Evolutionary conservation across 192 early-diverging fungal genomes (phyloP).

Genomic region (Umbelopsis ramanniana): DNA sequence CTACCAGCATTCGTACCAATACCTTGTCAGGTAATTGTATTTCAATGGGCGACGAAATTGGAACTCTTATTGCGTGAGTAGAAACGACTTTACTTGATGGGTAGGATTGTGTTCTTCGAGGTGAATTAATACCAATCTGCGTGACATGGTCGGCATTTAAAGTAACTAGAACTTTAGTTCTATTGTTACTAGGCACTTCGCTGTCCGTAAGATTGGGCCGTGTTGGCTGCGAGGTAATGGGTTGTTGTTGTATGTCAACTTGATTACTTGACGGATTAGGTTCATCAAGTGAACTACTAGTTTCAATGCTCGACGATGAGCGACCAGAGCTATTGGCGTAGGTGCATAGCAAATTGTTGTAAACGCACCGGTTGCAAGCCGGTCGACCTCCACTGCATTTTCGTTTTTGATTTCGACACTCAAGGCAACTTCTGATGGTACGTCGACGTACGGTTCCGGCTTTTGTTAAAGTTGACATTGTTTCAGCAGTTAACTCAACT

Average conservation of each 20-base stretch:
- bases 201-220: no score
- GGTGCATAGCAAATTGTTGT: not conserved
- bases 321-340: not conserved
- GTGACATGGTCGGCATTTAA: not conserved
- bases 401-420: constrained; percentile 10
- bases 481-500: not conserved
- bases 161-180: not conserved
- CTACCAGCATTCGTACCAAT: constrained; percentile 1
- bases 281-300: not conserved
- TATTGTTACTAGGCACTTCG: no score
- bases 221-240: no score
- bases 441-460: constrained; percentile 9
- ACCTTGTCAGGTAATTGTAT: constrained; percentile 9
- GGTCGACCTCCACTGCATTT: constrained; percentile 21
- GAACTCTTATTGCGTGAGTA: no score
- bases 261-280: not conserved
- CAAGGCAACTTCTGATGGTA: not conserved
- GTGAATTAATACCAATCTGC: no score
- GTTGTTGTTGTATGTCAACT: not conserved
- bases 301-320: not conserved
- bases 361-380: not conserved
- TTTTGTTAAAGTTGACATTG: constrained; percentile 1
- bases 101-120: no score
- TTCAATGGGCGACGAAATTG: no score
- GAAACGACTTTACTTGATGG: no score